These are phyloP conservation scores for Chalciporus pseudorubinellus DNA, from an alignment of 768 basidiomycete species.

Conservation along the genomic window DNA sequence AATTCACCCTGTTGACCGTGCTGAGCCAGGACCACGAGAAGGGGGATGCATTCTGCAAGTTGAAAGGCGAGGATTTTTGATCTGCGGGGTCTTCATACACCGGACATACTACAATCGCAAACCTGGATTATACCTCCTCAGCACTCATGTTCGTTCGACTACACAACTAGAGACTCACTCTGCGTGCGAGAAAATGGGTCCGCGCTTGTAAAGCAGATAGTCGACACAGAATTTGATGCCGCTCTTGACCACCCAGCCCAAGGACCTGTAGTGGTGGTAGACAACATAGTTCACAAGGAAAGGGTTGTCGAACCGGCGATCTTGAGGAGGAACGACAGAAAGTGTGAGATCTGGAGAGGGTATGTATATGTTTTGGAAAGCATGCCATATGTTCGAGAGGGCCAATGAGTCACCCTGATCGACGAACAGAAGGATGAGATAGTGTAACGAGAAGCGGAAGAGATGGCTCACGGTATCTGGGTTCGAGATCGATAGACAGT, in stretches of 20 bases:
- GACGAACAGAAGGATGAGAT: background rate
- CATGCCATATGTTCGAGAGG: constrained; percentile 57
- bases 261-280: constrained; percentile 92
- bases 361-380: constrained; percentile 58
- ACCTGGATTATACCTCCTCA: constrained; percentile 45
- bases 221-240: constrained; percentile 98
- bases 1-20: constrained; percentile 94
- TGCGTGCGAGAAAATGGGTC: constrained; percentile 93
- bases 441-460: background rate
- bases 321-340: constrained; percentile 19
- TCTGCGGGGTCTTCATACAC: constrained; percentile 85
- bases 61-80: constrained; percentile 58
- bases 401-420: constrained; percentile 53
- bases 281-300: constrained; percentile 87
- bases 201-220: constrained; percentile 89
- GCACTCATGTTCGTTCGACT: background rate
- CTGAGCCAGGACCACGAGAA: constrained; percentile 96
- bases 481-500: constrained; percentile 73
- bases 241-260: constrained; percentile 95
- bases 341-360: constrained; percentile 38
- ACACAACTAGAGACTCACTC: constrained; percentile 58
- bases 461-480: constrained; percentile 54
- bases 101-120: constrained; percentile 87
- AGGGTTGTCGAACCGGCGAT: constrained; percentile 78
- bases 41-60: constrained; percentile 63